These are phyloP conservation scores for Skeletonema marinoi DNA, from an alignment of 108 stramenopile genomes.

Conservation along the genomic window DNA sequence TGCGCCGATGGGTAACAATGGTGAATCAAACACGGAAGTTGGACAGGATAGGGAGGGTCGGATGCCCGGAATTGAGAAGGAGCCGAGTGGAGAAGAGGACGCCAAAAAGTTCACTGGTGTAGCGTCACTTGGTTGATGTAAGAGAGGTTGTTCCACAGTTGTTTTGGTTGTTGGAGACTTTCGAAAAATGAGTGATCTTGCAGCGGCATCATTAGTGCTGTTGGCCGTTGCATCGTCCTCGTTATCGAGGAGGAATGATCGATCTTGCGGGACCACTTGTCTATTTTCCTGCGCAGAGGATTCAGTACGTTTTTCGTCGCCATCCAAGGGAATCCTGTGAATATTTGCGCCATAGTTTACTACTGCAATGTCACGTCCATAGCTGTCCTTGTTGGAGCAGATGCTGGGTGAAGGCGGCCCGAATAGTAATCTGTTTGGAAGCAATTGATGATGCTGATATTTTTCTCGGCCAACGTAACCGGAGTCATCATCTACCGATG, in stretches of 20 bases:
- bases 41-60: not conserved
- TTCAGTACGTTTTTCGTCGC: not conserved
- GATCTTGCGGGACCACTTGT: conserved; percentile 3
- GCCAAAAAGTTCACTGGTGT: not conserved
- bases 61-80: not conserved
- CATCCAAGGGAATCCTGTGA: not conserved
- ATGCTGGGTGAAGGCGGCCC: not conserved
- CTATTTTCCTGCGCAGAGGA: not conserved
- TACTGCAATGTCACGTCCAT: not conserved
- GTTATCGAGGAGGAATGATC: not conserved
- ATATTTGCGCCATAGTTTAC: not conserved
- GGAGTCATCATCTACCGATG: not conserved
- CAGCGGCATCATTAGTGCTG: not conserved
- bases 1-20: conserved; percentile 2
- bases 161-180: not conserved
- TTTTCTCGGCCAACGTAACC: not conserved
- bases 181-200: not conserved
- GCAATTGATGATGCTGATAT: not conserved
- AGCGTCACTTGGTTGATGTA: not conserved
- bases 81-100: conserved; percentile 3
- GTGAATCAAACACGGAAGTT: conserved; percentile 1
- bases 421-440: not conserved
- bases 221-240: not conserved
- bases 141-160: not conserved
- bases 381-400: not conserved